Evolutionary conservation across 2,329 filamentous ascomycete species (phyloP).

Genomic region (Penicillium oxalicum): DNA sequence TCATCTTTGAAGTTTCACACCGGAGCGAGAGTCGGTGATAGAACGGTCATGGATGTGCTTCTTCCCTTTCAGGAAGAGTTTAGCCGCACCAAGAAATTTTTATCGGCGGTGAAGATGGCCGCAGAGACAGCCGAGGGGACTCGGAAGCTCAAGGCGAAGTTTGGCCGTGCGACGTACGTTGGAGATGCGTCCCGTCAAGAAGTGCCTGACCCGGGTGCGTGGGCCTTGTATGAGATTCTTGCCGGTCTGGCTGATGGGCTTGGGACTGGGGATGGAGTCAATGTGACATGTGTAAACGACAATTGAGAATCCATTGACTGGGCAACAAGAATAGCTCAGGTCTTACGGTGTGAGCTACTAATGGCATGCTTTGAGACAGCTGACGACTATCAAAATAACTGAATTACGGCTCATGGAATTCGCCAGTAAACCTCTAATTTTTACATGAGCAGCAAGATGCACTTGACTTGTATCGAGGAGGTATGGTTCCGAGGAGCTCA

Average conservation of each 20-base stretch:
- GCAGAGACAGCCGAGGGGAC: conserved; percentile 7
- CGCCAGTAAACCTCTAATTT: too few species aligned
- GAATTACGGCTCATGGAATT: too few species aligned
- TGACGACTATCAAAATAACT: too few species aligned
- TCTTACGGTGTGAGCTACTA: too few species aligned
- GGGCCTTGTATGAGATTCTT: conserved; percentile 9
- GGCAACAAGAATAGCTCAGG: too few species aligned
- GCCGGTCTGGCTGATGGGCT: conserved; percentile 7
- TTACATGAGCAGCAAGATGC: too few species aligned
- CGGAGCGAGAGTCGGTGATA: conserved; percentile 3
- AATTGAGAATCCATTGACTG: too few species aligned
- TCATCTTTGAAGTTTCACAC: conserved; percentile 6
- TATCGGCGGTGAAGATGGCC: conserved; percentile 3
- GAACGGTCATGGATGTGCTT: conserved; percentile 11
- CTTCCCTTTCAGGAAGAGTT: conserved; percentile 4
- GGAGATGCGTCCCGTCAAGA: conserved; percentile 6
- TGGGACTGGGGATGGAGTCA: not conserved
- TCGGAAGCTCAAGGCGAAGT: conserved; percentile 6
- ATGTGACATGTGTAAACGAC: too few species aligned
- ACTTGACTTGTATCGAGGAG: too few species aligned
- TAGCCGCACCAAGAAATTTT: not conserved
- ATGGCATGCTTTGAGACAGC: too few species aligned
- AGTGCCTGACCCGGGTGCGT: conserved; percentile 7
- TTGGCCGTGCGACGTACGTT: conserved; percentile 7
- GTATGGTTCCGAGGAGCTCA: too few species aligned